Percentiles rank a stretch among this genome's conserved stretches.
Evolutionary conservation across 768 basidiomycete genomes (phyloP).

Genomic region (Leccinellum rugosiceps): DNA sequence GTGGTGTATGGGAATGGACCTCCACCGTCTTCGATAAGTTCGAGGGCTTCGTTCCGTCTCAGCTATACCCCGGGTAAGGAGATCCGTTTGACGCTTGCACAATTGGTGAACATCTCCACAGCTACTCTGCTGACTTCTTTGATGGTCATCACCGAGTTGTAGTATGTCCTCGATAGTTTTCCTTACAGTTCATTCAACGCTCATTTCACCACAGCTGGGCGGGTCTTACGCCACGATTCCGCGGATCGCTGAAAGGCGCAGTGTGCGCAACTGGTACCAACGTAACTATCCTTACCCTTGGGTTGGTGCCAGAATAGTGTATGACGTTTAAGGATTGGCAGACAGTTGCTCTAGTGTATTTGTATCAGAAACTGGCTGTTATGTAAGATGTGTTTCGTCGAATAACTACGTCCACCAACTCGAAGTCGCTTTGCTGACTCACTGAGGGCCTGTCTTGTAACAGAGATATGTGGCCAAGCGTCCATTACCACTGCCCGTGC

Average conservation of each 20-base stretch:
- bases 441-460: too few relatives aligned
- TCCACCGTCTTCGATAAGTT: conserved; percentile 68
- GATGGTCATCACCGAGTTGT: conserved; percentile 85
- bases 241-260: conserved; percentile 69
- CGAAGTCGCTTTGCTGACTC: too few relatives aligned
- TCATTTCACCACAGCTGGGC: conserved; percentile 59
- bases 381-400: conserved; percentile 12
- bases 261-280: conserved; percentile 90
- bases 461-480: conserved; percentile 38
- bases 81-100: not conserved
- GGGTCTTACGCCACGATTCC: conserved; percentile 89
- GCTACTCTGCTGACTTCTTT: conserved; percentile 87
- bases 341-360: not conserved
- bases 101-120: conserved; percentile 24
- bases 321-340: conserved; percentile 36
- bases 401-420: too few relatives aligned
- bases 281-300: conserved; percentile 88
- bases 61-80: conserved; percentile 80
- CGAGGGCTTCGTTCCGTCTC: conserved; percentile 74
- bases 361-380: conserved; percentile 1
- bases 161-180: conserved; percentile 45
- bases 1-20: conserved; percentile 99
- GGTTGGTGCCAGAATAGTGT: conserved; percentile 70
- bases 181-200: not conserved
- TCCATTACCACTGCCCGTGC: conserved; percentile 75